These are phyloP conservation scores for Arthrobotrys conoides DNA, from an alignment of 2,329 filamentous ascomycete genomes.

Conservation along the genomic window DNA sequence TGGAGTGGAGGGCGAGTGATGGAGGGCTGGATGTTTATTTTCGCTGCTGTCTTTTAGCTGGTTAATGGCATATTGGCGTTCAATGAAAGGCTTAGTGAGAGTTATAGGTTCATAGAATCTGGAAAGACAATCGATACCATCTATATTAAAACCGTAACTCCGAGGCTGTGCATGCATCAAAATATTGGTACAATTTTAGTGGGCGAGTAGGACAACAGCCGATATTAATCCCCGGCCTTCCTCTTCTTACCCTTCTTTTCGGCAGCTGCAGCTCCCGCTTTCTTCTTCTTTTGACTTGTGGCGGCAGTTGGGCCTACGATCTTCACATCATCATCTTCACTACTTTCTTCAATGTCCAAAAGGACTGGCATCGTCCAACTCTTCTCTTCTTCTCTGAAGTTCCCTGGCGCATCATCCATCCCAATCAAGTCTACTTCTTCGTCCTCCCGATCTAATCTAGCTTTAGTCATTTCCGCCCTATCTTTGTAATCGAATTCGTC, in stretches of 20 bases:
- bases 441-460: conserved; percentile 89
- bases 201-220: background rate
- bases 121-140: conserved; percentile 1
- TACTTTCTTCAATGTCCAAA: conserved; percentile 93
- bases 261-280: conserved; percentile 37
- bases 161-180: conserved; percentile 35
- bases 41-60: conserved; percentile 16
- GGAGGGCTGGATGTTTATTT: conserved; percentile 3
- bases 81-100: conserved; percentile 13
- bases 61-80: conserved; percentile 50
- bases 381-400: conserved; percentile 66
- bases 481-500: conserved; percentile 99
- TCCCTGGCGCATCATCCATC: conserved; percentile 63
- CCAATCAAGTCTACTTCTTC: conserved; percentile 92
- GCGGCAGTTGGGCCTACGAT: conserved; percentile 59
- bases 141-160: conserved; percentile 41
- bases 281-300: conserved; percentile 62
- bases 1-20: background rate
- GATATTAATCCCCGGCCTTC: conserved; percentile 36
- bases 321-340: conserved; percentile 76
- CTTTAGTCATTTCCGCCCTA: conserved; percentile 92
- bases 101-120: conserved; percentile 12
- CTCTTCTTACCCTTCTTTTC: conserved; percentile 61
- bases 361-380: conserved; percentile 81
- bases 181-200: background rate